Conservation (phyloP, 169 alveolate genomes). For the Eimeria sp. region DNA sequence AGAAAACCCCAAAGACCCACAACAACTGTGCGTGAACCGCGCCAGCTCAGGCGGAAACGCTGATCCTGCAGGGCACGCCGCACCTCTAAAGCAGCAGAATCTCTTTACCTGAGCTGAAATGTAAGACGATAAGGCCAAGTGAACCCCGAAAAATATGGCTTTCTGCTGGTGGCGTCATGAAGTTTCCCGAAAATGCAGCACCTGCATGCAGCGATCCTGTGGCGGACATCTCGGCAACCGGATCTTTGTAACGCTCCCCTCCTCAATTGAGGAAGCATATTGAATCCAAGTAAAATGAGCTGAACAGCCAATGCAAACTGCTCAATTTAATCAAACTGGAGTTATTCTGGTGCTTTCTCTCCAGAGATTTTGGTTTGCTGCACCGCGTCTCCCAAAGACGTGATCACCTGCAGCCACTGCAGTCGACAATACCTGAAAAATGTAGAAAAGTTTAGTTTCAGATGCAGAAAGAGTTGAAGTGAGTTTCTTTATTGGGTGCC, state of each 20-base stretch:
- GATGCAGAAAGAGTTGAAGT: not conserved
- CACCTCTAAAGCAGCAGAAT: not conserved
- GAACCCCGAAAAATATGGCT: not conserved
- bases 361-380: not conserved
- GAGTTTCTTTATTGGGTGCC: not conserved
- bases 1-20: not conserved
- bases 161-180: not conserved
- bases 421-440: not conserved
- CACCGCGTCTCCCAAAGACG: not conserved
- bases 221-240: not conserved
- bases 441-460: not conserved
- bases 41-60: not conserved
- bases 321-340: not conserved
- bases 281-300: too few species aligned
- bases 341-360: not conserved
- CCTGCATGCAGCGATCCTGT: slow-evolving; percentile 33
- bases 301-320: too few species aligned
- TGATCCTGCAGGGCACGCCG: not conserved
- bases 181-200: not conserved
- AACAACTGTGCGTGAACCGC: not conserved
- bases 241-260: not conserved
- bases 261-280: not conserved
- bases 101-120: not conserved
- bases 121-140: not conserved
- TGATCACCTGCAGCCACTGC: not conserved